Base-by-base conservation (phyloP, 1,139 yeast species). In the Saccharomycopsis crataegensis region DNA sequence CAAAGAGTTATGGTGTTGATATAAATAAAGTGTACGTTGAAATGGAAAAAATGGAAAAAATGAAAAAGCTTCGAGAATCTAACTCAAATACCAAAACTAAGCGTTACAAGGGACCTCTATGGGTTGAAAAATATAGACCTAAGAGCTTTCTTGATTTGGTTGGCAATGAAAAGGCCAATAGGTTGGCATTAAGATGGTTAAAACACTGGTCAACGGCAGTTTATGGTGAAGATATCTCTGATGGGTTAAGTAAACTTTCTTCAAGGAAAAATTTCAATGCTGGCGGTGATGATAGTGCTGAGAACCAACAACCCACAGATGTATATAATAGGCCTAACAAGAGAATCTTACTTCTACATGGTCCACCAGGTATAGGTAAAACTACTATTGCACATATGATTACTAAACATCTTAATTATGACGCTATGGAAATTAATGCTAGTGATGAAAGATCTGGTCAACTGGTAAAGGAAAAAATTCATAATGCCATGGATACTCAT, bases 281-380 rank as follows among this genome's bases (percentile, higher is more conserved):
- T 2, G 48, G 48, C 31, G 17, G 32, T 33, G 34, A 43, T 17
- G 36, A 22, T 11, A 43, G 44, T n/a, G 41, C 28, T 14, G 52
- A 47, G 8, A 41, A 47, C 8, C 11, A 16, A 28, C 36, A 51
- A 12, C 59, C 53, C 8, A 54, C 59, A 0, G 96, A 89, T 65
- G 75, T 79, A 0, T 72, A 77, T 47, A 81, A 83, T 6, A 74
- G 98, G 50, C 98, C 98, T 0, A 70, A 68, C n/a, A 76, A 75
- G 53, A 85, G 81, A 60, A 75, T 93, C 0, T 65, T 93, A 43
- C 70, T 93, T 49, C 77, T 93, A 2, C 89, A 86, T 65, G 99
- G 99, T 0, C 95, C 97, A 0, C 91, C 96, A 0, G 99, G 99
- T 1, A 77, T 87, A n/a, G 99, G 99, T 6, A 93, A 93, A 66